These are phyloP conservation scores for Beauveria scarabaeidicola DNA, from an alignment of 2,329 filamentous ascomycete genomes.

Conservation along the genomic window DNA sequence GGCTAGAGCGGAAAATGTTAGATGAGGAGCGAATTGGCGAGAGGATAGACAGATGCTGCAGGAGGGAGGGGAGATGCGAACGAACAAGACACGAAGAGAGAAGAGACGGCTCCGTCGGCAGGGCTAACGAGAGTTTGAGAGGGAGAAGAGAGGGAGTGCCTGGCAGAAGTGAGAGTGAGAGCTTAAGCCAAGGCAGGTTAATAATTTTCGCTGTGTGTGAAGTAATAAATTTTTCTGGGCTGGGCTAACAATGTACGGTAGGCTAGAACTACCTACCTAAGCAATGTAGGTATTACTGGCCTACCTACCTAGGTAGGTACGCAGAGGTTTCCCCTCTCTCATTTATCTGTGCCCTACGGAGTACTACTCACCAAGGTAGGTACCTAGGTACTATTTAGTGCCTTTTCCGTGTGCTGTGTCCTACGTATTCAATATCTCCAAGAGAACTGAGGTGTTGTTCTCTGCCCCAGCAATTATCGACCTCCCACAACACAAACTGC, in stretches of 20 bases:
- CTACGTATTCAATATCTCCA: too few relatives aligned
- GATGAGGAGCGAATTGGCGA: not conserved
- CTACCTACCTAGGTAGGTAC: not conserved
- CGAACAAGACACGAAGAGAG: conserved; percentile 1
- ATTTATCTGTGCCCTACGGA: too few relatives aligned
- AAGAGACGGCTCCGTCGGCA: not conserved
- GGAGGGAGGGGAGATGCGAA: not conserved
- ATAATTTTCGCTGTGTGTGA: conserved; percentile 32
- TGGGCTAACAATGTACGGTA: conserved; percentile 3
- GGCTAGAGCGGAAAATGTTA: not conserved
- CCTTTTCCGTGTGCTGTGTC: too few relatives aligned
- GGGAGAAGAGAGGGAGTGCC: conserved; percentile 1
- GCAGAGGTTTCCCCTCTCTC: not conserved
- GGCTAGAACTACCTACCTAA: not conserved
- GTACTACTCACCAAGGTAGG: too few relatives aligned
- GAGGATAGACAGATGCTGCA: not conserved
- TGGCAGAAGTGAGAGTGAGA: conserved; percentile 1
- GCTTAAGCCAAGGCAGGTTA: conserved; percentile 7
- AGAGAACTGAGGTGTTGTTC: too few relatives aligned
- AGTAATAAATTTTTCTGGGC: conserved; percentile 34
- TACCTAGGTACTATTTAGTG: too few relatives aligned
- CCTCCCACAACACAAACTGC: too few relatives aligned
- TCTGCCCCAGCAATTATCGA: too few relatives aligned
- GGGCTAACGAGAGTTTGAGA: conserved; percentile 1
- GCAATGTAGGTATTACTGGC: not conserved